phyloP scores from a whole-genome alignment of 2,329 filamentous ascomycete genomes.

The Tetracladium maxilliforme region DNA sequence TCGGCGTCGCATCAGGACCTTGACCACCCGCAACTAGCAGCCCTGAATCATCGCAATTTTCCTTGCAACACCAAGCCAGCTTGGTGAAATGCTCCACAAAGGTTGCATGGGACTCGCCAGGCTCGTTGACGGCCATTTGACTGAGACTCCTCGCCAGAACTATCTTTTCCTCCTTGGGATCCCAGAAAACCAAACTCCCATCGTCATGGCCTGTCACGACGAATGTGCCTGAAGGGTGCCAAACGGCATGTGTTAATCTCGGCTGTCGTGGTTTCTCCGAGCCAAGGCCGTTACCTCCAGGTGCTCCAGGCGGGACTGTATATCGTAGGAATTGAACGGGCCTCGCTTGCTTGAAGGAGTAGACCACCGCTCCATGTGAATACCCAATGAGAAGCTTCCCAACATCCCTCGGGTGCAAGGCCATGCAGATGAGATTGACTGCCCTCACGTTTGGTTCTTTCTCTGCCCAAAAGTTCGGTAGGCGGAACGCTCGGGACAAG shows the following conservation, averaged over 20 bases:
- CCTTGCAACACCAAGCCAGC: slow-evolving; percentile 86
- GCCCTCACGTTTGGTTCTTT: slow-evolving; percentile 50
- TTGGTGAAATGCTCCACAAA: slow-evolving; percentile 57
- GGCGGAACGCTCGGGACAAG: slow-evolving; percentile 61
- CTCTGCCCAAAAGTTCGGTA: slow-evolving; percentile 78
- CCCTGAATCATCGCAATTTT: slow-evolving; percentile 85
- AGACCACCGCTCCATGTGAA: slow-evolving; percentile 71
- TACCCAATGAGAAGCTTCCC: slow-evolving; percentile 89
- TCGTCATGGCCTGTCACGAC: slow-evolving; percentile 80
- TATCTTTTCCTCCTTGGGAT: slow-evolving; percentile 73
- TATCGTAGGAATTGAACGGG: slow-evolving; percentile 73
- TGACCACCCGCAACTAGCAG: slow-evolving; percentile 76
- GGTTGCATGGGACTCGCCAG: slow-evolving; percentile 33
- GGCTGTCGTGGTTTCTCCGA: slow-evolving; percentile 58
- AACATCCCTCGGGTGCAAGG: slow-evolving; percentile 83
- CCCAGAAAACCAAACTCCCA: slow-evolving; percentile 86
- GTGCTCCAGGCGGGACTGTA: slow-evolving; percentile 64
- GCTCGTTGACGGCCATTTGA: slow-evolving; percentile 58
- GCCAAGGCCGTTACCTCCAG: slow-evolving; percentile 64
- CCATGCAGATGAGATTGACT: slow-evolving; percentile 50
- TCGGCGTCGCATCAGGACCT: slow-evolving; percentile 47
- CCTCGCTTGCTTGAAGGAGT: slow-evolving; percentile 86
- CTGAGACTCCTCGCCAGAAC: slow-evolving; percentile 72
- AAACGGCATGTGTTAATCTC: slow-evolving; percentile 66
- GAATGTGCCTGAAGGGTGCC: slow-evolving; percentile 92